Evolutionary conservation across 73 alveolate genomes (phyloP), one percentile per base, ranked within the genome.

Genomic region (Blepharisma stoltei): DNA sequence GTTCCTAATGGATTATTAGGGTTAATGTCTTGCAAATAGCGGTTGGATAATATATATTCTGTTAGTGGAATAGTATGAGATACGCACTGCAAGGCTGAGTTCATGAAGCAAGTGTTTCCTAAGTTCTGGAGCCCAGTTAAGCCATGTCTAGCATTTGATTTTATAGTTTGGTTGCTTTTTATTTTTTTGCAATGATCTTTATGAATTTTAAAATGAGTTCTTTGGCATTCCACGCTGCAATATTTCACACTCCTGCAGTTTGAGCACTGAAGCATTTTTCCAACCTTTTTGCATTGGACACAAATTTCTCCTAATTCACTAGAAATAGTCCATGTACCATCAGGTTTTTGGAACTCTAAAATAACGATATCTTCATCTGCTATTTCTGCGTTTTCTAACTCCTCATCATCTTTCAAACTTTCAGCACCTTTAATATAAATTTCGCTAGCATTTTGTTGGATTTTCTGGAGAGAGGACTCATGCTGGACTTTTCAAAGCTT

Each of bases 31-130:
- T 68, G 68, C 54, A 77, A 67, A 80, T 81, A 93, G 27, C 55
- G 32, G 71, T 85, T 80, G 21, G 65, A 78, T 6, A 96, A 69
- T 85, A 96, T 94, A 76, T 90, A 96, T 55, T 86, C 91, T 27
- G 98, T 93, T 43, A 96, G 80, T 53, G 93, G 93, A 65, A 78
- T 82, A 14, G 97, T 86, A 60, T 94, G 90, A 27, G 97, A 85
- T 75, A 96, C 68, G 71, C 98, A 94, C 83, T 96, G 95, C 0
- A 94, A 60, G 6, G 98, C 98, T 70, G 98, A 90, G 83, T 94
- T 96, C 91, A 96, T 90, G 84, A 87, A 96, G 81, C 99, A 96
- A 32, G 99, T 94, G 76, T 96, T 96, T 71, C 99, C 99, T 81
- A 96, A 78, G 92, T 96, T 96, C 54, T 76, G 76, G n/a, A 96